A percentile compares a stretch with the other conserved stretches of the same genome.
phyloP scores from a whole-genome alignment of 2,329 filamentous ascomycete genomes.

The Aspergillus sp. region DNA sequence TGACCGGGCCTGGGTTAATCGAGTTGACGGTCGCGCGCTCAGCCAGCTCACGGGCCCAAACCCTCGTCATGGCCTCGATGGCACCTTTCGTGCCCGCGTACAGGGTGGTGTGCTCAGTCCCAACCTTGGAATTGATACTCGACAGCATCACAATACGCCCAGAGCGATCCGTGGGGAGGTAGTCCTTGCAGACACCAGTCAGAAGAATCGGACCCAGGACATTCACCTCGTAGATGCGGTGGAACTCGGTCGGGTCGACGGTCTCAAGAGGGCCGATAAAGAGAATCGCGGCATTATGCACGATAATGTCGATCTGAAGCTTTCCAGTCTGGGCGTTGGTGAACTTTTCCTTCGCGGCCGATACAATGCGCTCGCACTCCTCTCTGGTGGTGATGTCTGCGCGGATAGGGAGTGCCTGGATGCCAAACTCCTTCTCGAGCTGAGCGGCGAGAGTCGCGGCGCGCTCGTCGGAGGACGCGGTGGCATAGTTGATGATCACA shows the following conservation, averaged over 20 bases:
- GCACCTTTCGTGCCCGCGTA: neutral
- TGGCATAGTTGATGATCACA: neutral
- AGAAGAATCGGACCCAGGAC: neutral
- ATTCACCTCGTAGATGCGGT: neutral
- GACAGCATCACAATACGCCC: neutral
- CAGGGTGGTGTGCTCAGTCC: neutral
- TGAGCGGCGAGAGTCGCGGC: neutral
- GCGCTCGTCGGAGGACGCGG: neutral
- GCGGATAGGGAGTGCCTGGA: neutral
- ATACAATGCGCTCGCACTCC: neutral
- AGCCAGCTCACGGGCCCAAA: neutral
- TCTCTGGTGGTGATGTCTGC: neutral
- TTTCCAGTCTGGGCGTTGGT: neutral
- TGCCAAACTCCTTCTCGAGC: neutral
- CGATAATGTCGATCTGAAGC: neutral
- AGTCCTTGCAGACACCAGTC: neutral
- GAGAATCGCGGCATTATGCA: neutral
- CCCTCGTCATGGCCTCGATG: neutral
- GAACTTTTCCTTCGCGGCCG: neutral
- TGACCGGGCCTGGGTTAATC: neutral
- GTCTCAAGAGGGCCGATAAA: neutral
- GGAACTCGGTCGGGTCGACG: neutral
- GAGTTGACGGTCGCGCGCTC: neutral
- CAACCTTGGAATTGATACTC: neutral
- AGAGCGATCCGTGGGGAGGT: neutral